Percentiles rank a stretch among this genome's conserved stretches.
phyloP scores from a whole-genome alignment of 768 basidiomycete genomes.

The Mycena alexandri region DNA sequence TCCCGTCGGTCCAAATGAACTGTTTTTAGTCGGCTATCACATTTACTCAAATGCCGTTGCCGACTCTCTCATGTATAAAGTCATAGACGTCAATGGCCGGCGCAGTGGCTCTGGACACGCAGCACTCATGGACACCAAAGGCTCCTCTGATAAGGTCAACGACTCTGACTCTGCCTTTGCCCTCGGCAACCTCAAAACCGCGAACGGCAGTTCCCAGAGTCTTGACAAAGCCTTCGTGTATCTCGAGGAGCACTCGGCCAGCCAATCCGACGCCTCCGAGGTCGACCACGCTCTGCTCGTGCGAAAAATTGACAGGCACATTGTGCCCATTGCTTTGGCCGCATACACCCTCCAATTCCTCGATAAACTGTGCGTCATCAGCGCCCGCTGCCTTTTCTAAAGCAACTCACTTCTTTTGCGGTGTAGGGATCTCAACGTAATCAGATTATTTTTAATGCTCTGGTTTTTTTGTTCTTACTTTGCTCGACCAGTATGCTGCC shows the following conservation, averaged over 20 bases:
- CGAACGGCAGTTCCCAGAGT: slow-evolving; percentile 26
- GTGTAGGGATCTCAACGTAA: slow-evolving; percentile 35
- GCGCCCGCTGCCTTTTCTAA: neutral
- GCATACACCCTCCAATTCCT: slow-evolving; percentile 35
- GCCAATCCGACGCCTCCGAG: slow-evolving; percentile 1
- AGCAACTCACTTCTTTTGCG: neutral
- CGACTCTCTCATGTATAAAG: slow-evolving; percentile 27
- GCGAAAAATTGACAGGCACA: slow-evolving; percentile 38
- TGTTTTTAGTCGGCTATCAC: slow-evolving; percentile 4
- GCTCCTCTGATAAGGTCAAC: slow-evolving; percentile 3
- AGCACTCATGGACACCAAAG: slow-evolving; percentile 4
- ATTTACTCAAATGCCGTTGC: slow-evolving; percentile 13
- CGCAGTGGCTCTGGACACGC: neutral
- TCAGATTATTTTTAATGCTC: neutral
- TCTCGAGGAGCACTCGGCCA: slow-evolving; percentile 23
- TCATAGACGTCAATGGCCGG: neutral
- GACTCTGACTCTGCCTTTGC: neutral
- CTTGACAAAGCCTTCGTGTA: slow-evolving; percentile 35
- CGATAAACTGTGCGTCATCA: slow-evolving; percentile 31
- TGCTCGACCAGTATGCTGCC: slow-evolving; percentile 29
- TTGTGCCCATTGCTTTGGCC: slow-evolving; percentile 32
- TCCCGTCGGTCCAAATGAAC: neutral
- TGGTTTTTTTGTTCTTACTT: neutral
- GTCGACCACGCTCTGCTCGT: slow-evolving; percentile 35
- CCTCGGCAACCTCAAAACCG: slow-evolving; percentile 8